These are phyloP conservation scores for Nakataea oryzae DNA, from an alignment of 2,329 filamentous ascomycete species.

Conservation along the genomic window DNA sequence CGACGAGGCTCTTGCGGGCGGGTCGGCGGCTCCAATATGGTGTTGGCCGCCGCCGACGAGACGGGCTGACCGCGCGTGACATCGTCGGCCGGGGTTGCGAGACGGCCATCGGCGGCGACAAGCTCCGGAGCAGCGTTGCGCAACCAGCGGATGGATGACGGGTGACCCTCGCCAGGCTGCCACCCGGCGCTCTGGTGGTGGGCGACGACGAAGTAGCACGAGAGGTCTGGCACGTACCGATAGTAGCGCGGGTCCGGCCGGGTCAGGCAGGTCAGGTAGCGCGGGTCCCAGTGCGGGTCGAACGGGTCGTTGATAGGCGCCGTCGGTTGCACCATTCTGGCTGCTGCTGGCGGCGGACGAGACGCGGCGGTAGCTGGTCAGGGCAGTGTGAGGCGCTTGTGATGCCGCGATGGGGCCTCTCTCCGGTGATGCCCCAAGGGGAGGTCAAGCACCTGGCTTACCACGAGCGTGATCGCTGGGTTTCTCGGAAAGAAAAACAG, in stretches of 20 bases:
- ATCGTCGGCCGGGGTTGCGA: background rate
- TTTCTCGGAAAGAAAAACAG: background rate
- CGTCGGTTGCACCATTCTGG: background rate
- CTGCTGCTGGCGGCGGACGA: background rate
- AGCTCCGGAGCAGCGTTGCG: slow-evolving; percentile 1
- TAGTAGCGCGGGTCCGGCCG: slow-evolving; percentile 2
- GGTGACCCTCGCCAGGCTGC: slow-evolving; percentile 1
- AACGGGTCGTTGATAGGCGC: background rate
- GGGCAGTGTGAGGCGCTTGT: background rate
- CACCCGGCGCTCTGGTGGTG: background rate
- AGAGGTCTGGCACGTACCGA: slow-evolving; percentile 1
- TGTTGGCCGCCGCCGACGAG: background rate
- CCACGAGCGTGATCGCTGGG: background rate
- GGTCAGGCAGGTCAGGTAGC: background rate
- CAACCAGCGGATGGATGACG: background rate
- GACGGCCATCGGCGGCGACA: background rate
- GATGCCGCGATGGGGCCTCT: background rate
- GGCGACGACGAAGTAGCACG: slow-evolving; percentile 2
- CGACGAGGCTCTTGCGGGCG: background rate
- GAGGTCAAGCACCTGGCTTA: background rate
- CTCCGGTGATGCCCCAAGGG: background rate
- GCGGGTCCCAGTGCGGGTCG: background rate
- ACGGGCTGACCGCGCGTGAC: background rate
- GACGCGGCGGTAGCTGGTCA: background rate
- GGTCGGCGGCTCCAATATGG: background rate